Conservation (phyloP, 2,329 filamentous ascomycete genomes). For the Colletotrichum liaoningense region DNA sequence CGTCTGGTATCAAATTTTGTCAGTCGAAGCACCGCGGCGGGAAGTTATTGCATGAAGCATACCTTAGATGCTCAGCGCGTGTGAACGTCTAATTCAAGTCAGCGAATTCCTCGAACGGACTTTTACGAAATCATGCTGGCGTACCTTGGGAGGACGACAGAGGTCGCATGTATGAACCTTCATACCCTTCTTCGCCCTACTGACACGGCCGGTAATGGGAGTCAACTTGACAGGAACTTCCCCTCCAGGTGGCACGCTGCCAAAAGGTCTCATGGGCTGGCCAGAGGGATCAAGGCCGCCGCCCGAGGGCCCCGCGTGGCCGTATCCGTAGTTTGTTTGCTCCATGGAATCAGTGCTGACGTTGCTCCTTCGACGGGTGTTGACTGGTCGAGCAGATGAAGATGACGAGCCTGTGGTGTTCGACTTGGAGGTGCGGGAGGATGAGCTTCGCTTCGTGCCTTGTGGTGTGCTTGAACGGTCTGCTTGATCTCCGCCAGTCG, state of each 20-base stretch:
- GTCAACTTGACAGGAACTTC: constrained; percentile 62
- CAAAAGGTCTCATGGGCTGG: constrained; percentile 55
- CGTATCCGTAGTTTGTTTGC: constrained; percentile 41
- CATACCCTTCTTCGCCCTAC: constrained; percentile 69
- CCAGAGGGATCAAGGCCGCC: constrained; percentile 39
- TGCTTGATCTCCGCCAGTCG: constrained; percentile 48
- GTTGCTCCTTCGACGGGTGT: constrained; percentile 54
- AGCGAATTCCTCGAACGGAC: background rate
- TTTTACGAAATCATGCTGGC: constrained; percentile 16
- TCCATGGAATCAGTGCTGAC: constrained; percentile 64
- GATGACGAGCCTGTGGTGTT: constrained; percentile 42
- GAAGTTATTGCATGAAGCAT: constrained; percentile 28
- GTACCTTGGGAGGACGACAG: constrained; percentile 64
- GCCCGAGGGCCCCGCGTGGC: constrained; percentile 41
- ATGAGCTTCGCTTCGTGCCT: constrained; percentile 49
- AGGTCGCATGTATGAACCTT: constrained; percentile 66
- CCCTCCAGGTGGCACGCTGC: constrained; percentile 43
- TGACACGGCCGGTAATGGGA: constrained; percentile 67
- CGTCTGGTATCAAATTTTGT: constrained; percentile 53
- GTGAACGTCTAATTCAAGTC: constrained; percentile 64
- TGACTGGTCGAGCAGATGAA: constrained; percentile 24
- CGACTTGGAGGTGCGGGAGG: constrained; percentile 45
- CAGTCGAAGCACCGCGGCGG: background rate
- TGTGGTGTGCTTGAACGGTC: constrained; percentile 46
- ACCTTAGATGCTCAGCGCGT: constrained; percentile 72